Base-by-base conservation (phyloP, 2,329 filamentous ascomycete genomes). In the Botrytis squamosa region DNA sequence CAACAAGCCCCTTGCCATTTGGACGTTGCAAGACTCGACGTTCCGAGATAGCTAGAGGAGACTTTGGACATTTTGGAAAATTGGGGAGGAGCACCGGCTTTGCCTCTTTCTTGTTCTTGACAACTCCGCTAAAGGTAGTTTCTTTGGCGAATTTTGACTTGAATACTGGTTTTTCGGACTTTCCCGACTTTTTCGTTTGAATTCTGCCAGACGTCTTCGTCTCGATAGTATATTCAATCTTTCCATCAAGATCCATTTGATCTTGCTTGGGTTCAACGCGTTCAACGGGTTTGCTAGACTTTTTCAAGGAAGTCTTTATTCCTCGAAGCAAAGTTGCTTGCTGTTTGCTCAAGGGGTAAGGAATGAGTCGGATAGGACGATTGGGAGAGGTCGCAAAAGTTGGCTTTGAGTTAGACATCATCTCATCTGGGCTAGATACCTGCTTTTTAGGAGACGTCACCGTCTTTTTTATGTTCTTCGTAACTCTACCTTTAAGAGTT, bases 341-440 rank as follows among this genome's bases (percentile, higher is more conserved):
- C n/a, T 42, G 38, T 38, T 33, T 69, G 49, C 49, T 33, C 38
- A 22, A 42, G 25, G n/a, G n/a, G 40, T 4, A 3, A 33, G 20
- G 66, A 22, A 25, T n/a, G 25, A 33, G 18, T 57, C n/a, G 36
- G n/a, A 7, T 38, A 1, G 9, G 33, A 38, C 4, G 46, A 68
- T 69, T 33, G 40, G 64, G 46, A 67, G 64, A n/a, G 12, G 18
- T 67, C 22, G 33, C 46, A n/a, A 46, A 52, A 42, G 49, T n/a
- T 16, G 36, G 22, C 3, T 42, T 33, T 25, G 49, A 18, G 66
- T 20, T 44, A 29, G 16, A 20, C n/a, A 22, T 20, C n/a, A 33
- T 57, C n/a, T 57, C n/a, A 57, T 57, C 52, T 57, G 52, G n/a
- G n/a, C 52, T 57, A 57, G 52, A 57, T 29, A 57, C 52, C 52